Base-by-base conservation (phyloP, 306 rosid genomes). In the Glycine tomentella region DNA sequence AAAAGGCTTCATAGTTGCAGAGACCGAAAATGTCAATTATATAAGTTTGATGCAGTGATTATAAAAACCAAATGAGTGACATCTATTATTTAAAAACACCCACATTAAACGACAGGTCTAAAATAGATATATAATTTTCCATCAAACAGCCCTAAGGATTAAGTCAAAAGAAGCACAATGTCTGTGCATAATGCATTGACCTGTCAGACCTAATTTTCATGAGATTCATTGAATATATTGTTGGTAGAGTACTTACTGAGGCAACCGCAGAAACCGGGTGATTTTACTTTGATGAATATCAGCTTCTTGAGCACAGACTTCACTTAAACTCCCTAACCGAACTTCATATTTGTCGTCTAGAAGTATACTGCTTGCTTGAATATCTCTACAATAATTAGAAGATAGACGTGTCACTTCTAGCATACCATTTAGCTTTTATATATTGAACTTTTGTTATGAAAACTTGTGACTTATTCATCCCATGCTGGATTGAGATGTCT, bases 331-430 rank as follows among this genome's bases (percentile, higher is more conserved):
- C 81, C 99, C 99, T 59, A 95, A 69, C 79, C 97, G 90, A 74
- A 93, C 99, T 88, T 95, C 99, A 75, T 91, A 95, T 85, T 91
- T 95, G 81, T 95, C 98, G 75, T 95, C 99, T 51, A 95, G 97
- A 74, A 93, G 96, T 81, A 95, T 86, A 82, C 99, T 95, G 86
- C 93, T 91, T 13, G 99, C 97, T 93, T 91, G 98, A 85, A 95
- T 85, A 80, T 95, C 98, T 86, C 99, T 95, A 48, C 87, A 87
- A 78, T 56, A 36, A 70, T 55, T 63, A 83, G 83, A 80, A 78
- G 42, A 88, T 80, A 78, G 9, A 31, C 1, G 34, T 53, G 83
- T 90, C 82, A 89, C 56, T 61, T 84, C 50, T 69, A 31, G 46
- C 63, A 80, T 36, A 56, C 51, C 48, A 64, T 65, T 65, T 38